Percentiles rank a stretch among this genome's conserved stretches.
Conservation (phyloP, 2,329 filamentous ascomycete genomes). For the Sarocladiaceae sp. region DNA sequence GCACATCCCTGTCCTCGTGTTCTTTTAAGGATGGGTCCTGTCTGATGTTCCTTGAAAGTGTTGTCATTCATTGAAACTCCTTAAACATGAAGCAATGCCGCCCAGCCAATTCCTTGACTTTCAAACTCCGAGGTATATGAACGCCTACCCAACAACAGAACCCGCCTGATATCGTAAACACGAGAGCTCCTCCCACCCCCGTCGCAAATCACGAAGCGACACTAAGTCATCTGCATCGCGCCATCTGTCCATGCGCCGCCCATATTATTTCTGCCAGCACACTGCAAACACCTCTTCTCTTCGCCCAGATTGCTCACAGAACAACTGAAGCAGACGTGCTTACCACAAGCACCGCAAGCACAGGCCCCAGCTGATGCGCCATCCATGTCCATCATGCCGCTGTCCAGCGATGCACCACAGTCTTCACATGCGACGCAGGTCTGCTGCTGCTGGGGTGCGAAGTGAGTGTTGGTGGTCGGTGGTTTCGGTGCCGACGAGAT, state of each 20-base stretch:
- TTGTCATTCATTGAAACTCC: too few relatives aligned
- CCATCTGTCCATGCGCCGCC: conserved; percentile 18
- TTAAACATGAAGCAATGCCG: too few relatives aligned
- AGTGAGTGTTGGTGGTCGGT: conserved; percentile 15
- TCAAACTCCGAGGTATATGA: too few relatives aligned
- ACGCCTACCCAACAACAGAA: background rate
- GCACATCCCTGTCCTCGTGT: too few relatives aligned
- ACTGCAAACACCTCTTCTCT: conserved; percentile 47
- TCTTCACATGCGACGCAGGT: conserved; percentile 46
- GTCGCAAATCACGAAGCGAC: conserved; percentile 16
- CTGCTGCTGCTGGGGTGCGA: conserved; percentile 5
- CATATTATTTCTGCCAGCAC: conserved; percentile 35
- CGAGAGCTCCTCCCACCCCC: background rate
- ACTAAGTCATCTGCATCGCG: conserved; percentile 12
- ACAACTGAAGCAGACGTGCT: conserved; percentile 55
- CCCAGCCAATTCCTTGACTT: too few relatives aligned
- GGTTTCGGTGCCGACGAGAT: conserved; percentile 35
- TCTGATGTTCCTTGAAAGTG: too few relatives aligned
- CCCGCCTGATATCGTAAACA: background rate
- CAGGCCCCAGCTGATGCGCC: conserved; percentile 19
- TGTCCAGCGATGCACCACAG: conserved; percentile 36
- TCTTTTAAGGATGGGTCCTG: too few relatives aligned
- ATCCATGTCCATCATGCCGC: conserved; percentile 36
- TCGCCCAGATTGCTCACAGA: conserved; percentile 55
- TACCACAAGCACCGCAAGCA: conserved; percentile 47